Conservation (phyloP, 768 basidiomycete species). For the Termitomyces sp. region DNA sequence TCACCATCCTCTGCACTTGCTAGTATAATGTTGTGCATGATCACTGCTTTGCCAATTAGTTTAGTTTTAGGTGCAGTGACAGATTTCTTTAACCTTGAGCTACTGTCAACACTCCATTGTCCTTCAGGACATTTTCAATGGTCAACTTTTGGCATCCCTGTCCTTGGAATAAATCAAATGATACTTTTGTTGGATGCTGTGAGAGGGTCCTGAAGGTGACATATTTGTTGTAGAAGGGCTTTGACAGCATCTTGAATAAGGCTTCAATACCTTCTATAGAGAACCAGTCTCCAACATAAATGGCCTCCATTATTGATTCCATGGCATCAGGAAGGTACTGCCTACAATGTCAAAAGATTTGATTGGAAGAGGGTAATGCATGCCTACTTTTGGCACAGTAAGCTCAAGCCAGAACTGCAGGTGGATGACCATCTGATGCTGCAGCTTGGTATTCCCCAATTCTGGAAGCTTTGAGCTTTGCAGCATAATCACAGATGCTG, state of each 20-base stretch:
- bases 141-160: conserved; percentile 66
- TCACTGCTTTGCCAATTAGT: conserved; percentile 34
- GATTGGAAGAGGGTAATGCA: not conserved
- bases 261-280: conserved; percentile 52
- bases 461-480: conserved; percentile 39
- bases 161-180: conserved; percentile 69
- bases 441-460: conserved; percentile 43
- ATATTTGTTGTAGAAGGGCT: conserved; percentile 76
- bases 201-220: conserved; percentile 69
- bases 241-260: conserved; percentile 62
- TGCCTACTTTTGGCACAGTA: conserved; percentile 67
- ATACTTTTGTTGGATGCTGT: conserved; percentile 70
- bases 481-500: conserved; percentile 49
- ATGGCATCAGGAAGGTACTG: conserved; percentile 77
- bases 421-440: conserved; percentile 39
- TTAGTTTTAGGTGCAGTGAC: not conserved
- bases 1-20: conserved; percentile 51
- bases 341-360: not conserved
- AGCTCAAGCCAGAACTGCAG: conserved; percentile 78
- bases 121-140: conserved; percentile 42
- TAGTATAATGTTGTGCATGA: conserved; percentile 62
- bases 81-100: conserved; percentile 4
- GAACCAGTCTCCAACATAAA: conserved; percentile 74
- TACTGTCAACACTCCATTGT: not conserved
- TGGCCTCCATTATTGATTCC: conserved; percentile 74